Conservation (phyloP, 2,329 filamentous ascomycete species). For the Aureobasidium melanogenum region DNA sequence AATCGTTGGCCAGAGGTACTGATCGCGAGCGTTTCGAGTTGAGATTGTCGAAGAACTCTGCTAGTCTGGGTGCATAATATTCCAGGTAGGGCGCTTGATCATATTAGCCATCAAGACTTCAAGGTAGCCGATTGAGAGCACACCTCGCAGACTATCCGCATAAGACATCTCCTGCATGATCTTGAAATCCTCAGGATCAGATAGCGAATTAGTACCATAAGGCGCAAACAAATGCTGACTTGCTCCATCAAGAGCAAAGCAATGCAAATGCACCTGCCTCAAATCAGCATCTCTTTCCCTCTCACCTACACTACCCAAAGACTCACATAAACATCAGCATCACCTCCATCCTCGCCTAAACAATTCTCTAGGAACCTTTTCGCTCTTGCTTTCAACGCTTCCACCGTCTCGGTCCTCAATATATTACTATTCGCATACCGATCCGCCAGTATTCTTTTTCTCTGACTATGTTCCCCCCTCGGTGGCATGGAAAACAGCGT, state of each 20-base stretch:
- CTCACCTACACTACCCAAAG: too few relatives aligned
- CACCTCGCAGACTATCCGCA: slow-evolving; percentile 12
- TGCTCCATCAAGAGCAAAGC: slow-evolving; percentile 14
- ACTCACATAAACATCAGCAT: slow-evolving; percentile 14
- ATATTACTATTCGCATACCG: slow-evolving; percentile 15
- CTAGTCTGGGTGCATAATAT: slow-evolving; percentile 11
- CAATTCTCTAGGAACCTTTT: slow-evolving; percentile 12
- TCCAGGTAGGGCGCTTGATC: slow-evolving; percentile 6
- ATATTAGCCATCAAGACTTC: not conserved
- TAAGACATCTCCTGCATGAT: slow-evolving; percentile 15
- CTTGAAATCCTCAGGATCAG: slow-evolving; percentile 7
- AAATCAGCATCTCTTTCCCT: too few relatives aligned
- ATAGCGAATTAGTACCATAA: slow-evolving; percentile 12
- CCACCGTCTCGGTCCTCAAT: slow-evolving; percentile 8
- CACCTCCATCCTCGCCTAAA: not conserved
- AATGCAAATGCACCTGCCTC: slow-evolving; percentile 12
- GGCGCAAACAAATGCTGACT: slow-evolving; percentile 14
- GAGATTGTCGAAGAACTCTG: not conserved
- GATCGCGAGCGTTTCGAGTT: not conserved
- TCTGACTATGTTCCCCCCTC: slow-evolving; percentile 2
- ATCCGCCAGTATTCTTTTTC: slow-evolving; percentile 14
- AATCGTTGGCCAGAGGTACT: slow-evolving; percentile 7
- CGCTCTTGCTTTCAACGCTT: slow-evolving; percentile 5
- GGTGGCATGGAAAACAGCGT: slow-evolving; percentile 15
- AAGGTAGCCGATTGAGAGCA: not conserved